These are phyloP conservation scores for Cyathus striatus DNA, from an alignment of 768 basidiomycete species.

Conservation along the genomic window DNA sequence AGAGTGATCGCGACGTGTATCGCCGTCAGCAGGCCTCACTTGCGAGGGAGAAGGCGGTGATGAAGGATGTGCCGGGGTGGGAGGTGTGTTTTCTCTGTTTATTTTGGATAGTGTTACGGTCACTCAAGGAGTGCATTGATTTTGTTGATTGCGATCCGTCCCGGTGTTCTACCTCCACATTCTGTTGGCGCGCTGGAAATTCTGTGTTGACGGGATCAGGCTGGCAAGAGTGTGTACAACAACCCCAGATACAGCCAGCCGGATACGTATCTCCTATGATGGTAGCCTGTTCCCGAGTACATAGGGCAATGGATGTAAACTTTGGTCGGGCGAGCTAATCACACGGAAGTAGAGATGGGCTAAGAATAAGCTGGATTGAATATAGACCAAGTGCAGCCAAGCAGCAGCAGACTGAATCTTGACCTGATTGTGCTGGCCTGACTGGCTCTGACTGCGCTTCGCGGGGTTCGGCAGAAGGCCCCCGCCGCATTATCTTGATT, in stretches of 20 bases:
- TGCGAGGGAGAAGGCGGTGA: conserved; percentile 81
- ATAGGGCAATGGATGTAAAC: background rate
- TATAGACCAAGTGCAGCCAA: background rate
- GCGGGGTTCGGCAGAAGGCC: background rate
- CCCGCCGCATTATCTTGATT: background rate
- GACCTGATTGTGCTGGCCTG: too few relatives aligned
- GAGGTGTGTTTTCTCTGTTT: conserved; percentile 58
- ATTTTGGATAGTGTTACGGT: conserved; percentile 4
- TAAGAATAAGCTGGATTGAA: background rate
- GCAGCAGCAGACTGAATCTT: too few relatives aligned
- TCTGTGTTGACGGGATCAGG: conserved; percentile 36
- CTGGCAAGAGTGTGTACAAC: conserved; percentile 84
- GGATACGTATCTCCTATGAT: conserved; percentile 31
- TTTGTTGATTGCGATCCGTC: conserved; percentile 14
- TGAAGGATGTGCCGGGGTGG: conserved; percentile 93
- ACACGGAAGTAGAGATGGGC: background rate
- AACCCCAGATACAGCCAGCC: conserved; percentile 61
- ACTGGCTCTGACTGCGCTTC: background rate
- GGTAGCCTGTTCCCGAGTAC: background rate
- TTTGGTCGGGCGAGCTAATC: background rate
- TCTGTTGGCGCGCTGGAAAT: too few relatives aligned
- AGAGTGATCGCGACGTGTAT: conserved; percentile 88
- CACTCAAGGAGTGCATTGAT: conserved; percentile 14
- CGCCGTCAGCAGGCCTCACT: conserved; percentile 74
- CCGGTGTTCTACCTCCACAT: conserved; percentile 13